phyloP scores from a whole-genome alignment of 1,284 basidiomycete genomes.

The Macrocystidia cucumis region DNA sequence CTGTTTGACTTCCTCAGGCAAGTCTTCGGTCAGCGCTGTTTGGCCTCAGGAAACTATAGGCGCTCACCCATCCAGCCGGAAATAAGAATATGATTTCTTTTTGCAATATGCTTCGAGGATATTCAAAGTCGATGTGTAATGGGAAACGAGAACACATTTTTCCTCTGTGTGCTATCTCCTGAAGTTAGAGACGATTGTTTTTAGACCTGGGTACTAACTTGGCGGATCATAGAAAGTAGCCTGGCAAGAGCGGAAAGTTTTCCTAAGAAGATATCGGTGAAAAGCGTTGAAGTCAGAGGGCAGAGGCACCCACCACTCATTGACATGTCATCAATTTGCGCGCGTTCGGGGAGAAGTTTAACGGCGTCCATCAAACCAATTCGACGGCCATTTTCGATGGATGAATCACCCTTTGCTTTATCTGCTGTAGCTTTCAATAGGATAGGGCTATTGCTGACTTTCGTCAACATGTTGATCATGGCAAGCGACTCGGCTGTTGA shows the following conservation, averaged over 20 bases:
- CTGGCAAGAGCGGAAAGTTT: slow-evolving; percentile 76
- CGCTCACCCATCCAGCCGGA: slow-evolving; percentile 82
- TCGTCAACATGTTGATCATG: slow-evolving; percentile 74
- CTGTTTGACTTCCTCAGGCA: slow-evolving; percentile 53
- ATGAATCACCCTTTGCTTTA: slow-evolving; percentile 37
- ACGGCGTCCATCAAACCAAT: slow-evolving; percentile 58
- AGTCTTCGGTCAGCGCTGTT: no score
- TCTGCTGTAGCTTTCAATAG: slow-evolving; percentile 71
- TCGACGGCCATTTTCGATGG: slow-evolving; percentile 31
- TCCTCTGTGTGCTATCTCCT: slow-evolving; percentile 65
- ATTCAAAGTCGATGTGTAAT: slow-evolving; percentile 88
- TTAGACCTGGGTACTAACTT: slow-evolving; percentile 28
- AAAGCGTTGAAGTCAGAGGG: slow-evolving; percentile 1
- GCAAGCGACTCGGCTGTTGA: slow-evolving; percentile 79
- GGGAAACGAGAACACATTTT: slow-evolving; percentile 89
- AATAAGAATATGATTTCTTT: slow-evolving; percentile 68
- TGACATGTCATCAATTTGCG: slow-evolving; percentile 61
- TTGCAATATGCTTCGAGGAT: slow-evolving; percentile 86
- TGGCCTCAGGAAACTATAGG: no score
- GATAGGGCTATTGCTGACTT: slow-evolving; percentile 92
- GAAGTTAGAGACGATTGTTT: neutral
- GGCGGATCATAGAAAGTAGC: slow-evolving; percentile 60
- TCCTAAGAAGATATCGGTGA: slow-evolving; percentile 41
- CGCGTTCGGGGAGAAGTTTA: slow-evolving; percentile 56
- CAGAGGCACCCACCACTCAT: slow-evolving; percentile 59